Evolutionary conservation across 139 green algal genomes (phyloP), one percentile per base, ranked within the genome.

Genomic region (Dunaliella sp.): DNA sequence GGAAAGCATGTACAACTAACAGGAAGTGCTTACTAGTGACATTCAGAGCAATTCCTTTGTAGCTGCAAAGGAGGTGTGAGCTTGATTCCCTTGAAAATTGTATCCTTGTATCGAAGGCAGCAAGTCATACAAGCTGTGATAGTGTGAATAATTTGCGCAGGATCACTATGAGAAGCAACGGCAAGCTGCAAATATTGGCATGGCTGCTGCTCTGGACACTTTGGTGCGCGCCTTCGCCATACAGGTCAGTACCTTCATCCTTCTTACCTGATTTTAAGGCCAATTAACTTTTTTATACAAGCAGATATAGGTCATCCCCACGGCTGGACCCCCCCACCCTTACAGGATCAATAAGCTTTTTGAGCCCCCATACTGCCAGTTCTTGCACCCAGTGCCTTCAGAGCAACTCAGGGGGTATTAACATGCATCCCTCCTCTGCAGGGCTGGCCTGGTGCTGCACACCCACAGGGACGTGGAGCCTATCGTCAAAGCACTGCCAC

Each of bases 141-240:
- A n/a, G n/a, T n/a, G 31, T 82, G n/a, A 30, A 58, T 32, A 3
- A 3, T 34, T 59, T 35, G 36, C 30, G 12, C 79, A 95, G 89
- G 87, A 87, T 24, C 1, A 79, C 0, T 97, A 98, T 82, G 94
- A 95, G 86, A 16, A 22, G 38, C 94, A 92, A 1, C 88, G 93
- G 7, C 87, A 91, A 81, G 25, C 32, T 22, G 91, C 93, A 7
- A 96, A 95, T 48, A 25, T 85, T 25, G 37, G 85, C 2, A 96
- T 97, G 95, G 92, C 92, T 77, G 81, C 87, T 0, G 93, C 93
- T 0, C 65, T 97, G 76, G 93, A 97, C 36, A 84, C 58, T 0
- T 74, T 97, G n/a, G 87, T 90, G 37, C 32, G 82, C 1, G 75
- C 90, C 16, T 97, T 96, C 59, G 76, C 78, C 34, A 79, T 94